phyloP scores from a whole-genome alignment of 257 asterid genomes.

The Capsicum pubescens region DNA sequence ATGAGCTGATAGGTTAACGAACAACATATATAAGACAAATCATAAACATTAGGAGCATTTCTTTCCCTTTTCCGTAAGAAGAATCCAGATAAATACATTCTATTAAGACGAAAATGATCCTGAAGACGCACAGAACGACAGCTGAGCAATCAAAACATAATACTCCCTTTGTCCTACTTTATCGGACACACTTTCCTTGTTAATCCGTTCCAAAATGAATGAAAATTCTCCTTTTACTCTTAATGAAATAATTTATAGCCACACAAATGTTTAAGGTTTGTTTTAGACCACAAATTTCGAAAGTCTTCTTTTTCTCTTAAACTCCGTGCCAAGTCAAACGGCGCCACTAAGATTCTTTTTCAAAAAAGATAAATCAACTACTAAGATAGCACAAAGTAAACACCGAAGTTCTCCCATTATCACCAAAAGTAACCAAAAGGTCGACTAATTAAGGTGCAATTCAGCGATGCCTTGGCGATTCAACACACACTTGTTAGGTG shows the following conservation, averaged over 20 bases:
- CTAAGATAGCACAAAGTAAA: background rate
- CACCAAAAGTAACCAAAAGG: too few relatives aligned
- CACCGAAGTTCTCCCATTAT: too few relatives aligned
- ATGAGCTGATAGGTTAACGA: background rate
- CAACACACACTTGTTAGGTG: background rate
- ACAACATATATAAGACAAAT: background rate
- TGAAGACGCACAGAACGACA: background rate
- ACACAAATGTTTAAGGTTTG: too few relatives aligned
- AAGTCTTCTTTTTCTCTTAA: too few relatives aligned
- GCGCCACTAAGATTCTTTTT: background rate
- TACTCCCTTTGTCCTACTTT: background rate
- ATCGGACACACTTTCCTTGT: too few relatives aligned
- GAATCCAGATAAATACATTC: background rate
- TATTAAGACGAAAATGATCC: background rate
- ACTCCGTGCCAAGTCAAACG: too few relatives aligned
- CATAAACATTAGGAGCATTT: background rate
- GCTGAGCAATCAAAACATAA: background rate
- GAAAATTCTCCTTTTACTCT: too few relatives aligned
- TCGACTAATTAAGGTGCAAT: too few relatives aligned
- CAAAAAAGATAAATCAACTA: background rate
- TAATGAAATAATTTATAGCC: too few relatives aligned
- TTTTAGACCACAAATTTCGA: too few relatives aligned
- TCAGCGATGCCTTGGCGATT: too few relatives aligned
- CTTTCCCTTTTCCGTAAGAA: background rate
- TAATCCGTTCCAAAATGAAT: too few relatives aligned